Base-by-base conservation (phyloP, 1,284 basidiomycete species). In the Cronartium ribicola region DNA sequence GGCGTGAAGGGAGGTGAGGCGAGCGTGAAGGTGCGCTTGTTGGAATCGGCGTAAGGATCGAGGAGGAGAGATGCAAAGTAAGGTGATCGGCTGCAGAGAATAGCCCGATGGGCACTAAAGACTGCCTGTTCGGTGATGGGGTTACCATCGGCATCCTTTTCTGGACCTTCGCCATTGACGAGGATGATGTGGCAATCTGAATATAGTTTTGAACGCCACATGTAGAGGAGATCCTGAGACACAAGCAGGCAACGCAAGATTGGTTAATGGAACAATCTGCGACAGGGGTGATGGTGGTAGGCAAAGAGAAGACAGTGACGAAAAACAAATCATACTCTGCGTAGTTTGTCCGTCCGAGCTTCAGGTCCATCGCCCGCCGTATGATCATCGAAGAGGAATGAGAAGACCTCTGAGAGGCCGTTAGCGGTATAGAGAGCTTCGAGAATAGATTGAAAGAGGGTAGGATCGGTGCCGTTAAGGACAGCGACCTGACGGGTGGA, bases 1-100 rank as follows among this genome's bases (percentile, higher is more conserved):
- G 94, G 91, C 0, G 95, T 96, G 82, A 98, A 98, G 0, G 94
- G 94, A 0, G 94, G 94, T 0, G 90, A 92, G 0, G 92, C 91
- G 3, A 96, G 86, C 0, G 85, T 87, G 36, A 95, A 78, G n/a
- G 67, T 39, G 13, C 66, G 83, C 2, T 81, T 81, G 84, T 88
- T 36, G 83, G 83, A 36, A 84, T 80, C 80, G 66, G 76, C 78
- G 81, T 57, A 60, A 7, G 78, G 75, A 37, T 80, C 81, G 41
- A 90, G 80, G 14, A 94, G 85, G 57, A 88, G 87, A 5, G 87
- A 85, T 69, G 87, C 85, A 81, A 98, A 97, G 83, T 98, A 98
- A 0, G 89, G 87, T 4, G 89, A 92, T 14, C 95, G 87, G 3
- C 92, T 92, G 63, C 89, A 88, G 63, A 98, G 88, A 75, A 98